phyloP scores from a whole-genome alignment of 495 filamentous ascomycete genomes.

The Penicillium robsamsonii region DNA sequence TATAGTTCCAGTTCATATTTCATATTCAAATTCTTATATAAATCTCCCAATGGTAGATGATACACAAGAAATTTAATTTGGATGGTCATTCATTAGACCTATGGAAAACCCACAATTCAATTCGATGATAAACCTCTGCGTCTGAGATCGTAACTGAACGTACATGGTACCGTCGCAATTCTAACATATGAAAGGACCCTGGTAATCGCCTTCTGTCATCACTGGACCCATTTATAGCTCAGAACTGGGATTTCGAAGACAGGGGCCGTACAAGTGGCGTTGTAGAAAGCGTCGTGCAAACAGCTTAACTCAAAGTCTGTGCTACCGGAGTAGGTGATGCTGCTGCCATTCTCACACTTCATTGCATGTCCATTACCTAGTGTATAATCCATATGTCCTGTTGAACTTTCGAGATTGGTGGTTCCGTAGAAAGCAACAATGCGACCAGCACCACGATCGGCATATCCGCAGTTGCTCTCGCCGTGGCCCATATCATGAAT shows the following conservation, averaged over 20 bases:
- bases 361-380: slow-evolving; percentile 36
- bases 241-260: slow-evolving; percentile 34
- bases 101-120: too few species aligned
- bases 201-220: background rate
- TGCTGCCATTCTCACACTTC: slow-evolving; percentile 33
- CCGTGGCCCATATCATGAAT: slow-evolving; percentile 37
- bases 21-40: background rate
- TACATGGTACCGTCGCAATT: too few species aligned
- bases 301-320: slow-evolving; percentile 31
- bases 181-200: background rate
- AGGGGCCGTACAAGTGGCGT: slow-evolving; percentile 35
- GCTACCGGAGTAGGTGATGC: slow-evolving; percentile 35
- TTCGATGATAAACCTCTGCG: too few species aligned
- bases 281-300: slow-evolving; percentile 30
- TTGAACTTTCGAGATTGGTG: slow-evolving; percentile 25
- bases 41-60: too few species aligned
- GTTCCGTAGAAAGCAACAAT: slow-evolving; percentile 38
- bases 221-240: slow-evolving; percentile 31
- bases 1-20: background rate
- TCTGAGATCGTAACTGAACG: too few species aligned
- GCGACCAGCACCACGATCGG: slow-evolving; percentile 29
- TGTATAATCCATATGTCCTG: slow-evolving; percentile 32
- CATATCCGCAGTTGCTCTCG: slow-evolving; percentile 36
- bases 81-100: too few species aligned
- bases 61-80: too few species aligned